A percentile compares a stretch with the other conserved stretches of the same genome.
These are phyloP conservation scores for Mrakia gelida DNA, from an alignment of 768 basidiomycete species.

Conservation along the genomic window DNA sequence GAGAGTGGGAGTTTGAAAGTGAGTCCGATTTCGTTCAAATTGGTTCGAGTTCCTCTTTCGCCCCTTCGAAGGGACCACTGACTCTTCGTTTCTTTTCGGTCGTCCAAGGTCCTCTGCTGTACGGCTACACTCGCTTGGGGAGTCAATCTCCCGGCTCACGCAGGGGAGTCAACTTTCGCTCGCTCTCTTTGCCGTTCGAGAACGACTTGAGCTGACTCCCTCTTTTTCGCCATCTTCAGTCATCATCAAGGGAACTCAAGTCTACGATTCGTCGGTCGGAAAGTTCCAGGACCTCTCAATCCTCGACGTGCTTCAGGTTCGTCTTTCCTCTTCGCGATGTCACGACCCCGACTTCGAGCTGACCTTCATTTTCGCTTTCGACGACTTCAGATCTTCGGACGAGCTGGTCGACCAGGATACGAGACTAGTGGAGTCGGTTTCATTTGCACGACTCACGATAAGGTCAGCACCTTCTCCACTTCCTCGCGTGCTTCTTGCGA, in stretches of 20 bases:
- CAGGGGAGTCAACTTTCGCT: slow-evolving; percentile 53
- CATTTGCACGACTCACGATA: slow-evolving; percentile 92
- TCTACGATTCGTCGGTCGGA: slow-evolving; percentile 87
- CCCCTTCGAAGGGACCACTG: background rate
- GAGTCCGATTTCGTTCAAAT: background rate
- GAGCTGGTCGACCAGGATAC: slow-evolving; percentile 66
- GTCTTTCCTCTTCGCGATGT: background rate
- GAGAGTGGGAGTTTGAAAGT: slow-evolving; percentile 89
- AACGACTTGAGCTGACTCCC: background rate
- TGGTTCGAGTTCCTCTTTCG: background rate
- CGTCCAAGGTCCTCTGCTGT: slow-evolving; percentile 81
- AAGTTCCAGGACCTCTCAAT: slow-evolving; percentile 88
- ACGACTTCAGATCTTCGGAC: slow-evolving; percentile 74
- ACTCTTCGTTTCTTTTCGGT: background rate
- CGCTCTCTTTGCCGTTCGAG: background rate
- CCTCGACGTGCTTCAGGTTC: slow-evolving; percentile 74
- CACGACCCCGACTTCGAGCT: background rate
- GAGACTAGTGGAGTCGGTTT: slow-evolving; percentile 91
- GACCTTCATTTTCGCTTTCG: background rate
- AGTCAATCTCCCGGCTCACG: slow-evolving; percentile 96
- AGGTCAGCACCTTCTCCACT: slow-evolving; percentile 40
- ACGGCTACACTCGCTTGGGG: slow-evolving; percentile 99
- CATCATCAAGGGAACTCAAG: slow-evolving; percentile 93
- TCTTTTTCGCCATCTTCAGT: slow-evolving; percentile 50
- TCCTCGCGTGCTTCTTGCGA: background rate